phyloP scores from a whole-genome alignment of 2,329 filamentous ascomycete genomes.

The Fusarium pseudograminearum region DNA sequence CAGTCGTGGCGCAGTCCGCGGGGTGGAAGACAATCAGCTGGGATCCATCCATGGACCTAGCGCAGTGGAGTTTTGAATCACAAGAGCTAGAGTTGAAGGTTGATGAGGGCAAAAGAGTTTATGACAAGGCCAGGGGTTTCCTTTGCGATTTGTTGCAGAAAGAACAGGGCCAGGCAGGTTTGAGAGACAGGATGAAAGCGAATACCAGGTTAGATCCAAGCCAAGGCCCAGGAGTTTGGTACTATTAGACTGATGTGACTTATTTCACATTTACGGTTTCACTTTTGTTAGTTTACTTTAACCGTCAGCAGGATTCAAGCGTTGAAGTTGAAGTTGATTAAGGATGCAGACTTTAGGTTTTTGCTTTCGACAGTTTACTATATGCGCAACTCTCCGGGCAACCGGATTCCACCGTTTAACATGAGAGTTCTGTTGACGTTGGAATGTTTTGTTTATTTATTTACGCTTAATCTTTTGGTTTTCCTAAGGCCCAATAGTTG shows the following conservation, averaged over 20 bases:
- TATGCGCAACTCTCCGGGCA: slow-evolving; percentile 15
- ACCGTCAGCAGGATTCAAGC: background rate
- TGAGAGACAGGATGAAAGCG: slow-evolving; percentile 28
- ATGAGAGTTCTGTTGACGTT: background rate
- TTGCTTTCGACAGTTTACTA: slow-evolving; percentile 11
- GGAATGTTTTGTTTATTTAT: slow-evolving; percentile 16
- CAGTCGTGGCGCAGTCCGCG: slow-evolving; percentile 43
- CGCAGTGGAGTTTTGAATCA: slow-evolving; percentile 34
- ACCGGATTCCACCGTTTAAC: slow-evolving; percentile 1
- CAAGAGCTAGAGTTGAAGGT: slow-evolving; percentile 5
- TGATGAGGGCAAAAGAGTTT: slow-evolving; percentile 7
- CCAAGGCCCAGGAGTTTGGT: slow-evolving; percentile 18
- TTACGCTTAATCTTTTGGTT: slow-evolving; percentile 9
- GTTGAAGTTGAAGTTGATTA: background rate
- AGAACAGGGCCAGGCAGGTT: slow-evolving; percentile 1
- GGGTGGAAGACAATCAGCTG: background rate
- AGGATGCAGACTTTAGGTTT: background rate
- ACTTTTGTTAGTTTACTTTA: slow-evolving; percentile 10
- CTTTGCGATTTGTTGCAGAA: slow-evolving; percentile 19
- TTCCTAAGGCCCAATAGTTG: slow-evolving; percentile 14
- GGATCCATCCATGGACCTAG: background rate
- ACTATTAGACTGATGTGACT: slow-evolving; percentile 6
- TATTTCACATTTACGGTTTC: slow-evolving; percentile 22
- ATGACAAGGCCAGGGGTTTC: slow-evolving; percentile 21
- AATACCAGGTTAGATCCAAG: slow-evolving; percentile 5